Conservation (phyloP, 257 asterid species). For the Penstemon newberryi region DNA sequence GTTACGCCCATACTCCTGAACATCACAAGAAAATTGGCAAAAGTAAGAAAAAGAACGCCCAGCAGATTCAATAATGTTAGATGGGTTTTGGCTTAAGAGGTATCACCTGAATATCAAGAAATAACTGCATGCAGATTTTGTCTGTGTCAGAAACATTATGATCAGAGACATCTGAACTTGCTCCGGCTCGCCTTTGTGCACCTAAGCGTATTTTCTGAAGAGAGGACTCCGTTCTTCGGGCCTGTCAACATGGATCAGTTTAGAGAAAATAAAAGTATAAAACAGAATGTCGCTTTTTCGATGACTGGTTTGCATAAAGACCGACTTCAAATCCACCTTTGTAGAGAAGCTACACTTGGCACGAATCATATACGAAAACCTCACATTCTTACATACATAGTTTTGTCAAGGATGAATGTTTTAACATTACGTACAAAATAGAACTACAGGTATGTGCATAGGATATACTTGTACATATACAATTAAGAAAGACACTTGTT, state of each 20-base stretch:
- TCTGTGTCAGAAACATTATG: slow-evolving; percentile 83
- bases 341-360: neutral
- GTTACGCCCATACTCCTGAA: slow-evolving; percentile 85
- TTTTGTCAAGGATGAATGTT: neutral
- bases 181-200: slow-evolving; percentile 94
- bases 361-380: neutral
- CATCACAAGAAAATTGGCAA: slow-evolving; percentile 11
- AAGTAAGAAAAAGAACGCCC: neutral
- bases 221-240: slow-evolving; percentile 86
- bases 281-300: slow-evolving; percentile 5
- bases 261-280: neutral
- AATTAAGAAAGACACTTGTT: neutral
- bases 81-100: neutral
- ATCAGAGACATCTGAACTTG: slow-evolving; percentile 89
- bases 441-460: neutral
- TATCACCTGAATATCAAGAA: slow-evolving; percentile 88
- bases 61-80: slow-evolving; percentile 16
- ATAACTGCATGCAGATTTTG: slow-evolving; percentile 91
- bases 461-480: neutral
- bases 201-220: slow-evolving; percentile 94
- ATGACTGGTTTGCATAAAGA: neutral
- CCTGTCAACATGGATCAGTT: slow-evolving; percentile 48
- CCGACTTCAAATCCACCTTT: neutral
- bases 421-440: neutral
- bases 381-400: neutral